Evolutionary conservation across 164 flowering plant genomes (phyloP), one percentile per base, ranked within the genome.

Genomic region (Vitis amurensis): DNA sequence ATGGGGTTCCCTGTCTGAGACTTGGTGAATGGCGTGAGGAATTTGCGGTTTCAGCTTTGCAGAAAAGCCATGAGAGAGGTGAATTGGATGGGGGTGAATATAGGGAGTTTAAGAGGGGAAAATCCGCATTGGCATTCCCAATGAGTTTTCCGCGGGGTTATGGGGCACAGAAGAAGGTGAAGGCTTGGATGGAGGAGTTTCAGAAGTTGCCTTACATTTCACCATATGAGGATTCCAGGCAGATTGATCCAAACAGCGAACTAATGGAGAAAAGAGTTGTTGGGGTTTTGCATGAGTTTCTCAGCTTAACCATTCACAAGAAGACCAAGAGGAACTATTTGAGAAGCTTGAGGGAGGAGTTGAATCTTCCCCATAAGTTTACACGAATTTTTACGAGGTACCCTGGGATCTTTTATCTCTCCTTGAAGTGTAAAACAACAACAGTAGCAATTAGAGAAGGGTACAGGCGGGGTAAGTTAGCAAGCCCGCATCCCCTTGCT

Each of bases 201-300:
- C 93, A 95, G 68, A 90, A 87, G 78, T 74, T 95, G 59, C 97
- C 99, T 1, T 93, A 95, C 75, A 86, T 93, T 71, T 95, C 99
- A 0, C 97, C 98, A 0, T 95, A 95, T 76, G 98, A 91, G 75
- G 94, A 91, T 71, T 87, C 87, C 2, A 74, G 78, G 12, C 73
- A 79, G 23, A 85, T 95, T 59, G 97, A 93, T 69, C 94, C 92
- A 0, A 74, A 75, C n/a, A 95, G 98, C 61, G 96, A 95, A 23
- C 81, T 95, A 17, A 93, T 95, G 99, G 99, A 95, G 91, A 95
- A 93, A 71, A 72, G 97, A 59, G 92, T 92, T 52, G 97, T 95
- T 59, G 99, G 97, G 47, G 87, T 95, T 37, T 68, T 95, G 67
- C 99, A 95, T 68, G 99, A 91, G 85, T 50, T 93, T 55, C 75